Percentiles rank a stretch among this genome's conserved stretches.
Conservation (phyloP, 2,329 filamentous ascomycete species). For the Arthrobotrys iridis region DNA sequence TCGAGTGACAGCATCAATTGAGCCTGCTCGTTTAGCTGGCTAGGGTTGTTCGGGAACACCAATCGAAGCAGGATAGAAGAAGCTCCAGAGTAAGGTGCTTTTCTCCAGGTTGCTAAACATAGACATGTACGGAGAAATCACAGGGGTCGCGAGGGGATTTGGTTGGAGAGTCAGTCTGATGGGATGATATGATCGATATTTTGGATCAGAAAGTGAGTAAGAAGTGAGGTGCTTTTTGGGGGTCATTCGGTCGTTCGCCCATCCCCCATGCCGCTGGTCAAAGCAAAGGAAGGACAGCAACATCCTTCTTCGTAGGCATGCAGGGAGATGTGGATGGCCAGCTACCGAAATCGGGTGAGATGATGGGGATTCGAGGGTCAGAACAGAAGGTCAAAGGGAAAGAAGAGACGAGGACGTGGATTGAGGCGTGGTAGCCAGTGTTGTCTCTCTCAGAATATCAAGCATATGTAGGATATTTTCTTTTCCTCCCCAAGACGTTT, state of each 20-base stretch:
- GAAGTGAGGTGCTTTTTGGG: slow-evolving; percentile 25
- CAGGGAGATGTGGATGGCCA: slow-evolving; percentile 40
- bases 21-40: slow-evolving; percentile 46
- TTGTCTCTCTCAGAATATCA: too few relatives aligned
- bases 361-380: slow-evolving; percentile 17
- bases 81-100: slow-evolving; percentile 43
- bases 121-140: slow-evolving; percentile 26
- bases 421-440: slow-evolving; percentile 46
- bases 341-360: slow-evolving; percentile 53
- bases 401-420: slow-evolving; percentile 25
- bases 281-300: slow-evolving; percentile 29
- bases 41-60: slow-evolving; percentile 50
- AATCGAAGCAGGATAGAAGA: slow-evolving; percentile 51
- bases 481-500: slow-evolving; percentile 20
- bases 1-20: slow-evolving; percentile 50
- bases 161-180: slow-evolving; percentile 18
- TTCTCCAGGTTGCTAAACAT: slow-evolving; percentile 51
- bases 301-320: slow-evolving; percentile 49
- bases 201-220: slow-evolving; percentile 9
- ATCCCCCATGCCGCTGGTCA: slow-evolving; percentile 36
- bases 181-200: slow-evolving; percentile 42
- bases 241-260: slow-evolving; percentile 29
- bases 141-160: slow-evolving; percentile 15
- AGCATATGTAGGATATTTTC: neutral
- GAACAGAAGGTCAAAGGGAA: slow-evolving; percentile 52